Percentiles rank a stretch among this genome's conserved stretches.
phyloP scores from a whole-genome alignment of 345 rosid species.

The Moringa oleifera region DNA sequence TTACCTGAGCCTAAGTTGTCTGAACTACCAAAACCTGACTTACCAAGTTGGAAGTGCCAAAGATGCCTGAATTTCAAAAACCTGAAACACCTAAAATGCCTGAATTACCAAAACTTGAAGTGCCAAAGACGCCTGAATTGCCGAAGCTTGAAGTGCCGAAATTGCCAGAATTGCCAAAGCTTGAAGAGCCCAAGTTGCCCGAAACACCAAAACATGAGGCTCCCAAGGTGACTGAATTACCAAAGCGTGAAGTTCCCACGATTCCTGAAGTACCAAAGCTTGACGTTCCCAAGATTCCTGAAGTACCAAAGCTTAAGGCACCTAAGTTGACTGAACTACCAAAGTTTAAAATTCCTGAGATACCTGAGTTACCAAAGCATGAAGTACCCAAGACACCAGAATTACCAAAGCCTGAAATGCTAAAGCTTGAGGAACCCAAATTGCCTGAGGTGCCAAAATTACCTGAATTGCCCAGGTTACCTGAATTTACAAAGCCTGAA shows the following conservation, averaged over 20 bases:
- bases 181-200: background rate
- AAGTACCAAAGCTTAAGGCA: background rate
- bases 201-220: background rate
- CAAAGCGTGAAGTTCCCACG: constrained; percentile 15
- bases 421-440: too few relatives aligned
- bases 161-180: constrained; percentile 2
- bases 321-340: constrained; percentile 18
- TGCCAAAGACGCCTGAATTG: background rate
- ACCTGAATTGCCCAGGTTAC: too few relatives aligned
- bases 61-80: constrained; percentile 1
- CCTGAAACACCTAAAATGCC: constrained; percentile 6
- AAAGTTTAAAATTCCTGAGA: too few relatives aligned
- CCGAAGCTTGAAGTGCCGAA: background rate
- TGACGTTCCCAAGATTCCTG: constrained; percentile 8
- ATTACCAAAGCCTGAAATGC: too few relatives aligned
- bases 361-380: too few relatives aligned
- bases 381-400: too few relatives aligned
- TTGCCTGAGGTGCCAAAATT: too few relatives aligned
- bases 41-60: background rate
- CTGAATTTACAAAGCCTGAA: too few relatives aligned
- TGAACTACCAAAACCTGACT: background rate
- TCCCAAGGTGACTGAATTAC: too few relatives aligned
- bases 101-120: background rate
- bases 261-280: constrained; percentile 12
- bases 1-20: background rate